phyloP scores from a whole-genome alignment of 495 filamentous ascomycete genomes.

The Penicillium verhagenii region DNA sequence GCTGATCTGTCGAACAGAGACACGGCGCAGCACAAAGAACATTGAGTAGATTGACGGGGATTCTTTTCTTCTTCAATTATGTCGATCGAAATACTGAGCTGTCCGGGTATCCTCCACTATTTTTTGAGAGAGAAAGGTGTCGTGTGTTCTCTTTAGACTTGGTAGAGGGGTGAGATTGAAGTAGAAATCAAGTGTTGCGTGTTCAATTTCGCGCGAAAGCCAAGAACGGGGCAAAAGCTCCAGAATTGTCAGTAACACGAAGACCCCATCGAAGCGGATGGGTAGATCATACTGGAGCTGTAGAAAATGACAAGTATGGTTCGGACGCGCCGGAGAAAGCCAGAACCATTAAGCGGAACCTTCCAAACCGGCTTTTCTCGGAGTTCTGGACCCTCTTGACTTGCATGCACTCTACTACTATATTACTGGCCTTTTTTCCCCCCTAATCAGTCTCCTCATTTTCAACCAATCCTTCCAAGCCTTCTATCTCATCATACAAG shows the following conservation, averaged over 20 bases:
- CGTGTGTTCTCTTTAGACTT: background rate
- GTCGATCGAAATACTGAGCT: background rate
- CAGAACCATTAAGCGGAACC: conserved; percentile 18
- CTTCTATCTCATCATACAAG: too few relatives aligned
- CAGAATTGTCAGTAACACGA: background rate
- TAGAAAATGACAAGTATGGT: conserved; percentile 25
- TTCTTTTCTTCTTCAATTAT: background rate
- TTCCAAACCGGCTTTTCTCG: conserved; percentile 16
- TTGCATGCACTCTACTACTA: background rate
- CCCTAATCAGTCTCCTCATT: background rate
- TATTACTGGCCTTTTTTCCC: too few relatives aligned
- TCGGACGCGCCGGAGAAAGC: conserved; percentile 27
- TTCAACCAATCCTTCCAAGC: too few relatives aligned
- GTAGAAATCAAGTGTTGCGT: background rate
- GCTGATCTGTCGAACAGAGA: conserved; percentile 36
- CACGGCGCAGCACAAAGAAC: conserved; percentile 15
- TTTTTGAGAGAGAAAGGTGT: background rate
- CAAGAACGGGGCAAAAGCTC: background rate
- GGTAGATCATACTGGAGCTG: conserved; percentile 9
- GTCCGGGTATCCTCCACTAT: conserved; percentile 13
- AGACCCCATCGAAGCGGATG: background rate
- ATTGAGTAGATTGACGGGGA: conserved; percentile 18
- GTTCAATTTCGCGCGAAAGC: background rate
- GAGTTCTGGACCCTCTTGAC: conserved; percentile 8
- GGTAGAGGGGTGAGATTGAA: background rate